Evolutionary conservation across 1,284 basidiomycete species (phyloP), one percentile per base, ranked within the genome.

Genomic region (Grifola frondosa): DNA sequence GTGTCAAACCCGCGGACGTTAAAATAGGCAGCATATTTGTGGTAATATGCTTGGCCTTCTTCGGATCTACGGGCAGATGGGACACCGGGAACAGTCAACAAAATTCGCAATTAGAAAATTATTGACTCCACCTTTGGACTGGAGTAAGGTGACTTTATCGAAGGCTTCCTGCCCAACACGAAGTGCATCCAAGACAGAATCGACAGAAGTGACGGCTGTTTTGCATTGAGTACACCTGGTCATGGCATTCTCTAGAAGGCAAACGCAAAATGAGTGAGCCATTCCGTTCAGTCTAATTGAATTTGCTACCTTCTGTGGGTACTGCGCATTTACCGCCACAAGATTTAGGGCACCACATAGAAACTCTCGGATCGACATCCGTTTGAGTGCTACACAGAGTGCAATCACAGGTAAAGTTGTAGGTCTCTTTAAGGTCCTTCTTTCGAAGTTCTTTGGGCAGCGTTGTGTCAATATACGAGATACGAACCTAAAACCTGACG

Each of bases 381-480:
- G 48, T 28, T 1, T 48, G 30, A 8, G 54, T 43, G 3, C 30
- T 37, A 40, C 91, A 94, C 3, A 88, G 61, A 13, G 52, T 25
- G 58, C 95, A 98, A 8, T 56, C 55, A 59, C 96, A 98, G 2
- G 61, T 66, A 58, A 98, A 97, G 52, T 79, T 75, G 64, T 98
- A 97, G 1, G 87, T 83, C 53, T 86, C 80, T 38, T 68, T 60
- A 16, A 96, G 68, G 6, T 78, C 70, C 16, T 66, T 61, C 51
- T 78, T 82, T 22, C 93, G 75, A 19, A 77, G 64, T 1, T 62
- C 49, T 6, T 65, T 65, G 0, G 90, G 87, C 11, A 88, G 71
- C 1, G 84, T 88, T 2, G 86, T 80, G 61, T 98, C 96, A 35
- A 97, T 77, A 57, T 98, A 98, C 11, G 90, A 76, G 1, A 85